phyloP scores from a whole-genome alignment of 2,329 filamentous ascomycete genomes.

The Monosporascus ibericus region DNA sequence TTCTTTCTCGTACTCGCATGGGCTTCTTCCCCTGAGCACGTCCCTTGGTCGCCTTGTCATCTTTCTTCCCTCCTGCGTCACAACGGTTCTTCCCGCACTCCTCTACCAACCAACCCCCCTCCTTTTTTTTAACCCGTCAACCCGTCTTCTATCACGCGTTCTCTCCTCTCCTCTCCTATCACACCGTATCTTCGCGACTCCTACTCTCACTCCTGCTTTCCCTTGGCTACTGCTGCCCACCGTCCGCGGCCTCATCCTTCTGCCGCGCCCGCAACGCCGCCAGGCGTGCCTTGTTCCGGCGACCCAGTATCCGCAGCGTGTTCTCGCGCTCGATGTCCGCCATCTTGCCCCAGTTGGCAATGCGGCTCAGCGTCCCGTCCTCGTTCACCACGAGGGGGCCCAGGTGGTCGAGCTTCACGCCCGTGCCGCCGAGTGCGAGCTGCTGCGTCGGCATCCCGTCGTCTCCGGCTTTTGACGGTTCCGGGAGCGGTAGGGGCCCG shows the following conservation, averaged over 20 bases:
- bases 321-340: conserved; percentile 59
- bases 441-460: not conserved
- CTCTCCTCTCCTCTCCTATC: not conserved
- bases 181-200: not conserved
- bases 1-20: too few species aligned
- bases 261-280: conserved; percentile 43
- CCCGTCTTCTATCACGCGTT: too few species aligned
- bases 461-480: conserved; percentile 6
- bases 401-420: conserved; percentile 58
- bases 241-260: conserved; percentile 16
- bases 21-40: too few species aligned
- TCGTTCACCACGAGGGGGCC: conserved; percentile 69
- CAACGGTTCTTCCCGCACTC: too few species aligned
- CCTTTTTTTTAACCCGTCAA: too few species aligned
- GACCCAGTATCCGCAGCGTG: conserved; percentile 60
- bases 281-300: conserved; percentile 60
- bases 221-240: conserved; percentile 1
- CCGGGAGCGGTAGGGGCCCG: conserved; percentile 15
- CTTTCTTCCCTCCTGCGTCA: too few species aligned
- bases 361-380: conserved; percentile 65
- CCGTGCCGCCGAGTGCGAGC: conserved; percentile 29
- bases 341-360: conserved; percentile 70
- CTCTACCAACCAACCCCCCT: too few species aligned
- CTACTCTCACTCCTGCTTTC: conserved; percentile 1
- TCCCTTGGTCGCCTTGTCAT: too few species aligned